These are phyloP conservation scores for Coccomyxa sp. DNA, from an alignment of 139 green algal species.

Conservation along the genomic window DNA sequence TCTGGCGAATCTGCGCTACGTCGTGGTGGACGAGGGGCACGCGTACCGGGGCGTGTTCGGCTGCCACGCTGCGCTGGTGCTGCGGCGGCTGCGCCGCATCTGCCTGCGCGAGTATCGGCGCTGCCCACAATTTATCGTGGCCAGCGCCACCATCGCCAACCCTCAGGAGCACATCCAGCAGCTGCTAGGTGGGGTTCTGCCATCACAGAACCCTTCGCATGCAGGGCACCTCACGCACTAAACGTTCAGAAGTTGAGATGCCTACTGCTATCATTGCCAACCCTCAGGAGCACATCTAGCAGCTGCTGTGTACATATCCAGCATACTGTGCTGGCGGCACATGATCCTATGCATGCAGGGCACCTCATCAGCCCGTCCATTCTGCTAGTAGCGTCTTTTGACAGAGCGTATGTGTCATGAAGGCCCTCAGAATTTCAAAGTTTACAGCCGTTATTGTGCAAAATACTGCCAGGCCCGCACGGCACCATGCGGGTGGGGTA, in stretches of 20 bases:
- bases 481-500: no score
- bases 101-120: constrained; percentile 53
- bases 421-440: no score
- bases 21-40: constrained; percentile 94
- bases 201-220: no score
- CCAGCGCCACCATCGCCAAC: constrained; percentile 88
- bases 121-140: constrained; percentile 57
- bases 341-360: no score
- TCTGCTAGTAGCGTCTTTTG: no score
- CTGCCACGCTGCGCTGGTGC: constrained; percentile 80
- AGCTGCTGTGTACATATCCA: constrained; percentile 62
- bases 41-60: constrained; percentile 87
- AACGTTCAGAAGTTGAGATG: constrained; percentile 60
- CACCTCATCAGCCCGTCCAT: no score
- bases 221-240: no score
- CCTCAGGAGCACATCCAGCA: constrained; percentile 57
- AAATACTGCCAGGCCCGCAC: no score
- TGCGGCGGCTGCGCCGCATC: constrained; percentile 81
- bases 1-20: constrained; percentile 63
- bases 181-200: constrained; percentile 59
- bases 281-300: constrained; percentile 59
- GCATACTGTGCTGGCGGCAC: no score
- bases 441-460: no score
- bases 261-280: constrained; percentile 88
- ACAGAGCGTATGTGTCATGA: no score